Percentiles rank a stretch among this genome's conserved stretches.
Conservation (phyloP, 805 yeast genomes). For the Saturnispora besseyi region DNA sequence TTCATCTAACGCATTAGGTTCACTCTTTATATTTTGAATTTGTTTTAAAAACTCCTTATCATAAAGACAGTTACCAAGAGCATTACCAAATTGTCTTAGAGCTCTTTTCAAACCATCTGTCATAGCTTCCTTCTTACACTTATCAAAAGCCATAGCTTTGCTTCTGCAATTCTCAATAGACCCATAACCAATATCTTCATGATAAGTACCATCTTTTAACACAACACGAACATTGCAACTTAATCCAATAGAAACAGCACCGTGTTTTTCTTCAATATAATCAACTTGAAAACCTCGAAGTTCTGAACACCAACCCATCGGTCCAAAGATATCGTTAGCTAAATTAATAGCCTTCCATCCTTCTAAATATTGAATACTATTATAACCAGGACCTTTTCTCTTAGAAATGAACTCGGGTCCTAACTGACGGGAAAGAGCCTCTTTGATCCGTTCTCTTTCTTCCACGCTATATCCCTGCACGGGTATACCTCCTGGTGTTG, state of each 20-base stretch:
- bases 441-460: constrained; percentile 21
- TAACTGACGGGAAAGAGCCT: constrained; percentile 32
- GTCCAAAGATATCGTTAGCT: constrained; percentile 77
- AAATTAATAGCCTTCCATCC: constrained; percentile 78
- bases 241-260: constrained; percentile 54
- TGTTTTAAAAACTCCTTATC: constrained; percentile 56
- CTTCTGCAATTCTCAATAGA: constrained; percentile 60
- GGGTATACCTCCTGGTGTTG: neutral
- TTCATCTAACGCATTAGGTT: constrained; percentile 25
- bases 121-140: constrained; percentile 78
- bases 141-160: constrained; percentile 66
- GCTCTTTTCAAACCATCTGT: constrained; percentile 78
- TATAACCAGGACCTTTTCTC: constrained; percentile 68
- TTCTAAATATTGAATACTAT: constrained; percentile 62
- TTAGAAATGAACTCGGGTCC: constrained; percentile 76
- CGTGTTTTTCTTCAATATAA: constrained; percentile 55
- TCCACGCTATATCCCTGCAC: constrained; percentile 17
- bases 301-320: constrained; percentile 77
- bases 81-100: constrained; percentile 69
- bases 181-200: constrained; percentile 73
- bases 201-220: constrained; percentile 72
- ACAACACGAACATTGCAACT: constrained; percentile 66
- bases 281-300: constrained; percentile 58
- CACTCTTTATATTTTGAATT: constrained; percentile 35
- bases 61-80: constrained; percentile 76